Evolutionary conservation across 73 alveolate species (phyloP), one percentile per base, ranked within the genome.

Genomic region (Durusdinium trenchii): DNA sequence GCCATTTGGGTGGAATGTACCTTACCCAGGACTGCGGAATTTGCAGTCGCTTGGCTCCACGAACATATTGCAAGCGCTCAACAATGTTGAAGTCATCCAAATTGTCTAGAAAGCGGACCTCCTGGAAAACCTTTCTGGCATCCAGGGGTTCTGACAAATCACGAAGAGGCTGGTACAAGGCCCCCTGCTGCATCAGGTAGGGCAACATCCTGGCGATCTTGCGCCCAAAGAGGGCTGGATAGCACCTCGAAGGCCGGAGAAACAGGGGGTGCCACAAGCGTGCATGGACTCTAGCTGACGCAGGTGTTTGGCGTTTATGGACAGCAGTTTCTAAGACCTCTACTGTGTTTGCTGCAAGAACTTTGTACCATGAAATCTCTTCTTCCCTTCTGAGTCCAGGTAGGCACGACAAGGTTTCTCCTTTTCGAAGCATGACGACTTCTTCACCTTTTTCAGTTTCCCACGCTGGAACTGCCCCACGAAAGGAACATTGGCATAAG

Each of bases 281-380:
- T n/a, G n/a, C n/a, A n/a, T n/a, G n/a, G n/a, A n/a, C n/a, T n/a
- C n/a, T n/a, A n/a, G n/a, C n/a, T n/a, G n/a, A n/a, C n/a, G n/a
- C n/a, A n/a, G n/a, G n/a, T n/a, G n/a, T n/a, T n/a, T n/a, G n/a
- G n/a, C n/a, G n/a, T n/a, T n/a, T n/a, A n/a, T n/a, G n/a, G n/a
- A n/a, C n/a, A n/a, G n/a, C n/a, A n/a, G n/a, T n/a, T n/a, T n/a
- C n/a, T n/a, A n/a, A n/a, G n/a, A n/a, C n/a, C n/a, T n/a, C n/a
- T n/a, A 76, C 90, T 79, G 57, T 32, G 90, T 79, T 6, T 12
- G 3, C 67, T 79, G 45, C 46, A 79, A 20, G 32, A 46, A 64
- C 67, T 79, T 79, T 1, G 69, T 23, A 2, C 90, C 90, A 79
- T 79, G 90, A 61, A 61, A 79, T 40, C 28, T 79, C 45, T 47